phyloP scores from a whole-genome alignment of 2,329 filamentous ascomycete species.

The Calonectria honghensis region DNA sequence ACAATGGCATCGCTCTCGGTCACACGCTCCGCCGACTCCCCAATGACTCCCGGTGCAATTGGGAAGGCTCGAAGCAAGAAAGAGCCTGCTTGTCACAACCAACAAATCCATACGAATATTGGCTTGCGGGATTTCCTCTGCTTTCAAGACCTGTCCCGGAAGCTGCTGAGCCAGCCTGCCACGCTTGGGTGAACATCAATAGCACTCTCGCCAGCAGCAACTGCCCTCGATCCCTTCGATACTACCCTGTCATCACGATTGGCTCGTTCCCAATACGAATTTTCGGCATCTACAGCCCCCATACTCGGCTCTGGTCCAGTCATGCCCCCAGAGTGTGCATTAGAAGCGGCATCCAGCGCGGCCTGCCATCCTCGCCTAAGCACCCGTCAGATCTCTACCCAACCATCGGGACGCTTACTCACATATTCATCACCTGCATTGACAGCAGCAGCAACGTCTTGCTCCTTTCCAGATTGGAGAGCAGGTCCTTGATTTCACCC shows the following conservation, averaged over 20 bases:
- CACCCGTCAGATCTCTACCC: background rate
- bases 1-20: background rate
- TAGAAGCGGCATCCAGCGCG: background rate
- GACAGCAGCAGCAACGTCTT: background rate
- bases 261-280: background rate
- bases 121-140: background rate
- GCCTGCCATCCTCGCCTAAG: slow-evolving; percentile 7
- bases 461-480: background rate
- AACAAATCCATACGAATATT: background rate
- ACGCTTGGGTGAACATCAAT: background rate
- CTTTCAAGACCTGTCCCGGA: background rate
- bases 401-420: background rate
- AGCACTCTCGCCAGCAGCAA: background rate
- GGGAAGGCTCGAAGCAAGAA: background rate
- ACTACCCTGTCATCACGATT: background rate
- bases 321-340: background rate
- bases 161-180: slow-evolving; percentile 1
- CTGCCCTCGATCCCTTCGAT: background rate
- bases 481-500: background rate
- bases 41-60: background rate
- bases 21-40: background rate
- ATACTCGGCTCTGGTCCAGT: background rate
- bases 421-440: slow-evolving; percentile 11
- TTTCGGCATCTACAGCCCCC: background rate
- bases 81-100: background rate